phyloP scores from a whole-genome alignment of 306 rosid species.

The Ochetophila trinervis region DNA sequence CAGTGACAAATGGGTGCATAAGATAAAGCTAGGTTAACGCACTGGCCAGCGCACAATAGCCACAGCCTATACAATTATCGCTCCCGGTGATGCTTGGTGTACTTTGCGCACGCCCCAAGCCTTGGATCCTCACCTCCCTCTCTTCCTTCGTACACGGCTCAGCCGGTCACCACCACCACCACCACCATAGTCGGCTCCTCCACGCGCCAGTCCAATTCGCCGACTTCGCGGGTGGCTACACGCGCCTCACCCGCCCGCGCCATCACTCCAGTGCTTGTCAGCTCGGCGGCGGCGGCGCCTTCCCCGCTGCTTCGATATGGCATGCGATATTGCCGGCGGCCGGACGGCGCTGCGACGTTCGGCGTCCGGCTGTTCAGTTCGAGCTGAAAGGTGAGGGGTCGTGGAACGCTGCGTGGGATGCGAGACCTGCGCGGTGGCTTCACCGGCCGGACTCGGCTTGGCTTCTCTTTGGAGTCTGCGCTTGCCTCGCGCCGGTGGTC shows the following conservation, averaged over 20 bases:
- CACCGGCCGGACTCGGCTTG: constrained; percentile 83
- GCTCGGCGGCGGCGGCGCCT: constrained; percentile 28
- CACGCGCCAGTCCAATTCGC: constrained; percentile 27
- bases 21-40: constrained; percentile 26
- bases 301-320: constrained; percentile 79
- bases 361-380: constrained; percentile 35
- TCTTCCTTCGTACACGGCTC: constrained; percentile 51
- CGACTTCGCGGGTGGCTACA: background rate
- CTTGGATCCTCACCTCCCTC: constrained; percentile 47
- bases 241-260: constrained; percentile 31
- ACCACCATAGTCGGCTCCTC: constrained; percentile 24
- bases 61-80: background rate
- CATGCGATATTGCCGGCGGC: constrained; percentile 66
- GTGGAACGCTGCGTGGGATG: constrained; percentile 92
- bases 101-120: constrained; percentile 58
- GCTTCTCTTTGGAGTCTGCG: constrained; percentile 87
- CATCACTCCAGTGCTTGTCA: constrained; percentile 63
- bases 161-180: constrained; percentile 30
- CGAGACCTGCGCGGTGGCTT: constrained; percentile 94
- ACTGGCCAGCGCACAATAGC: constrained; percentile 31
- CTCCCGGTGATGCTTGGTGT: constrained; percentile 52
- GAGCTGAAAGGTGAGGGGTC: constrained; percentile 82
- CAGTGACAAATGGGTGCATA: constrained; percentile 34
- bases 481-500: constrained; percentile 67
- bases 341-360: constrained; percentile 23